A percentile compares a stretch with the other conserved stretches of the same genome.
phyloP scores from a whole-genome alignment of 495 filamentous ascomycete genomes.

The Annulohypoxylon stygium region DNA sequence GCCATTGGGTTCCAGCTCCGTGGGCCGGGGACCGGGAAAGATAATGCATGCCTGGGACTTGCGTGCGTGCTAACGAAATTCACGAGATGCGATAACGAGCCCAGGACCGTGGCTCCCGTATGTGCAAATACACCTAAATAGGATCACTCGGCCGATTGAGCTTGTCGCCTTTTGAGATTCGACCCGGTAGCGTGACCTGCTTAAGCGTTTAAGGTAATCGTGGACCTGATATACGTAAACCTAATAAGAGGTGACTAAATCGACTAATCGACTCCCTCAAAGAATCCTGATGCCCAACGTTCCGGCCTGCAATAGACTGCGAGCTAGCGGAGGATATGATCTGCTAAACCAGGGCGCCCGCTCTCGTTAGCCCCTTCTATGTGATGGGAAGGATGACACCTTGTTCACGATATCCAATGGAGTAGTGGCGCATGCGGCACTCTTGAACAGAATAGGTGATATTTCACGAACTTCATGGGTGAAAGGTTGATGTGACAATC shows the following conservation, averaged over 20 bases:
- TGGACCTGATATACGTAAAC: conserved; percentile 10
- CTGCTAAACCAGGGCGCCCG: conserved; percentile 11
- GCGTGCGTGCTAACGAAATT: conserved; percentile 42
- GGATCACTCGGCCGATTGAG: conserved; percentile 36
- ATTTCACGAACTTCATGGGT: conserved; percentile 35
- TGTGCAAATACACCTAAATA: conserved; percentile 32
- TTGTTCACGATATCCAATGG: conserved; percentile 43
- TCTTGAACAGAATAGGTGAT: conserved; percentile 23
- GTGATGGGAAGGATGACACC: conserved; percentile 14
- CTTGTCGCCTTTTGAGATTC: conserved; percentile 26
- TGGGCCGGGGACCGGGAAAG: conserved; percentile 47
- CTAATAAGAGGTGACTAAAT: conserved; percentile 17
- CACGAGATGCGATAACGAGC: conserved; percentile 24
- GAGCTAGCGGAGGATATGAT: conserved; percentile 15
- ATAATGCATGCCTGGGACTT: conserved; percentile 46
- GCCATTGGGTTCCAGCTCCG: conserved; percentile 46
- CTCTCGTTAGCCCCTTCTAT: background rate
- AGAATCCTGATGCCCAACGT: conserved; percentile 29
- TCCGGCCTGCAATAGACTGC: conserved; percentile 10
- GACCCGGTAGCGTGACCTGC: conserved; percentile 18
- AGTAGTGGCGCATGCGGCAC: conserved; percentile 23
- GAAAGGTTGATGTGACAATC: conserved; percentile 20
- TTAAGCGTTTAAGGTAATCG: background rate
- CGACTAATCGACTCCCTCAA: conserved; percentile 1
- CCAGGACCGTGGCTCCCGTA: conserved; percentile 32